A percentile compares a stretch with the other conserved stretches of the same genome.
phyloP scores from a whole-genome alignment of 805 yeast genomes.

The Lachancea nothofagi region DNA sequence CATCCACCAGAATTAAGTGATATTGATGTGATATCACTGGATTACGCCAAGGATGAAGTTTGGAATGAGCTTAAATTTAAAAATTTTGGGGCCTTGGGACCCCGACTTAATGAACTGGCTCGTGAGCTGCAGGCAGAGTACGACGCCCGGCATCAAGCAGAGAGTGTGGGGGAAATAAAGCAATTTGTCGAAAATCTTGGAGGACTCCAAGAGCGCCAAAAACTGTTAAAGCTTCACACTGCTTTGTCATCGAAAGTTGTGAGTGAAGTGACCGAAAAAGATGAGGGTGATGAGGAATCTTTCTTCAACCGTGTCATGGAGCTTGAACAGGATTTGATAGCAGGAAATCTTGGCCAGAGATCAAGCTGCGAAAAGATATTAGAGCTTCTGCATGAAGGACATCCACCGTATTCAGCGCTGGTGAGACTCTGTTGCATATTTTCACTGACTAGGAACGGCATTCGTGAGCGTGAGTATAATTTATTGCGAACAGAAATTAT shows the following conservation, averaged over 20 bases:
- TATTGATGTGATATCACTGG: conserved; percentile 13
- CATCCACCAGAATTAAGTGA: conserved; percentile 22
- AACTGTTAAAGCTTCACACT: conserved; percentile 66
- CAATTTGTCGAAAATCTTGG: conserved; percentile 66
- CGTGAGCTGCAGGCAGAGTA: conserved; percentile 62
- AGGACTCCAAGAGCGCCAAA: conserved; percentile 60
- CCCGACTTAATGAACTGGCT: conserved; percentile 63
- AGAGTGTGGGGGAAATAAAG: conserved; percentile 60
- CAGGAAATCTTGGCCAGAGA: conserved; percentile 43
- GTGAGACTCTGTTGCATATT: conserved; percentile 53
- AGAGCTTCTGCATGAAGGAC: conserved; percentile 44
- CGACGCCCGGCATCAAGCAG: conserved; percentile 51
- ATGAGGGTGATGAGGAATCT: conserved; percentile 22
- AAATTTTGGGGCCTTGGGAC: conserved; percentile 79
- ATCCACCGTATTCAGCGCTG: conserved; percentile 38
- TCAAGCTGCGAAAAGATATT: conserved; percentile 36
- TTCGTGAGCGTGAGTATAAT: conserved; percentile 58
- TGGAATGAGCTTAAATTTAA: conserved; percentile 47
- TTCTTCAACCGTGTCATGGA: conserved; percentile 45
- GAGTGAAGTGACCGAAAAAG: conserved; percentile 35
- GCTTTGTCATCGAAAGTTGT: conserved; percentile 62
- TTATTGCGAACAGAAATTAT: conserved; percentile 49
- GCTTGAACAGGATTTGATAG: conserved; percentile 66
- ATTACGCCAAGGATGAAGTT: conserved; percentile 25
- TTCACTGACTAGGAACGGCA: conserved; percentile 60